Evolutionary conservation across 495 filamentous ascomycete genomes (phyloP).

Genomic region (Delitschia confertaspora): DNA sequence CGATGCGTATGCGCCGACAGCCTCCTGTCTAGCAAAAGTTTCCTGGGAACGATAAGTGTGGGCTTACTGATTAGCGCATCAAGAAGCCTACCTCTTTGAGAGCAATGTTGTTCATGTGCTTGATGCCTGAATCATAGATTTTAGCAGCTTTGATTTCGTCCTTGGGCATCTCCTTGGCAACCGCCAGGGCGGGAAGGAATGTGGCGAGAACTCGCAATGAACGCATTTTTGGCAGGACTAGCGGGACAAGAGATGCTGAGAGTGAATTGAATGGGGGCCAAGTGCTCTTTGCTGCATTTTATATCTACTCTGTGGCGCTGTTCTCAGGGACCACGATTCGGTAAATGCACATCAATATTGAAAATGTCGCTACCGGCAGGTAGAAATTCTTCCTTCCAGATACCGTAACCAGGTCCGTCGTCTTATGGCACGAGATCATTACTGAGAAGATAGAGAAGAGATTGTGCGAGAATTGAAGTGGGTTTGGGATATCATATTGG

Average conservation of each 20-base stretch:
- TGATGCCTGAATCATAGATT: conserved; percentile 24
- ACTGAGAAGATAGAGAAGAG: conserved; percentile 13
- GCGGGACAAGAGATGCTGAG: not conserved
- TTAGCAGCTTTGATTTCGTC: conserved; percentile 16
- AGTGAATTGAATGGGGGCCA: not conserved
- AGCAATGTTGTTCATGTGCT: conserved; percentile 21
- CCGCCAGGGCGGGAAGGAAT: conserved; percentile 17
- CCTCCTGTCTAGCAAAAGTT: conserved; percentile 7
- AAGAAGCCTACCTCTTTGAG: conserved; percentile 14
- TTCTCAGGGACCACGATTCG: not conserved
- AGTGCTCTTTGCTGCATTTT: not conserved
- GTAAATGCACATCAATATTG: not conserved
- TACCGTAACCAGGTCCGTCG: conserved; percentile 2
- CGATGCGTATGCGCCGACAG: conserved; percentile 14
- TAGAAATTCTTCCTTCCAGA: conserved; percentile 8
- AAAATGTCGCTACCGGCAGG: conserved; percentile 1
- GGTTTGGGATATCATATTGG: conserved; percentile 13
- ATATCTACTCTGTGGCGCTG: not conserved
- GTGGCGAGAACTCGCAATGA: conserved; percentile 1
- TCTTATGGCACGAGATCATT: conserved; percentile 4
- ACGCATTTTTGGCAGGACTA: conserved; percentile 5
- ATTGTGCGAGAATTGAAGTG: conserved; percentile 9
- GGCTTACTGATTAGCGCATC: not conserved
- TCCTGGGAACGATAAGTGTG: conserved; percentile 14
- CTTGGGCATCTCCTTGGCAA: conserved; percentile 13